phyloP scores from a whole-genome alignment of 2,329 filamentous ascomycete genomes.

The Colletotrichum gigasporum region DNA sequence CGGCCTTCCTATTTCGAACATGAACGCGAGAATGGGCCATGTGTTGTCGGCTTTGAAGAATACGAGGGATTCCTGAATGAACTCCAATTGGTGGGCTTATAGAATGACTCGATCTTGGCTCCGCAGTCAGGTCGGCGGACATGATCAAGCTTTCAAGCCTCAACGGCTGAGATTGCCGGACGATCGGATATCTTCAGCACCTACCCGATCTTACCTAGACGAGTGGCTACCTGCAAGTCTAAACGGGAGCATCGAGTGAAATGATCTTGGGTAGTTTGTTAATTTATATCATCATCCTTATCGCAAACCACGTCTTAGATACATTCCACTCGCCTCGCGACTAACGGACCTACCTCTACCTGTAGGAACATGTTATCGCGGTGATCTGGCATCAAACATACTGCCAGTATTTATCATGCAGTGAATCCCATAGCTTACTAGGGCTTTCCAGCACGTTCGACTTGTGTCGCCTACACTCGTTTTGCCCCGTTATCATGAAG shows the following conservation, averaged over 20 bases:
- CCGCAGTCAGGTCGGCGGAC: not conserved
- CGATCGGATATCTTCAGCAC: conserved; percentile 13
- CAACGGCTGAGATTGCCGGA: conserved; percentile 7
- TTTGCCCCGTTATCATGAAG: not conserved
- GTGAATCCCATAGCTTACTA: not conserved
- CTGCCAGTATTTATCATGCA: not conserved
- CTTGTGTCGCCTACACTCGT: not conserved
- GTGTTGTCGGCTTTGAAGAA: not conserved
- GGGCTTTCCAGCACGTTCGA: not conserved
- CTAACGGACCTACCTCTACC: too few species aligned
- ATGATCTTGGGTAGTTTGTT: not conserved
- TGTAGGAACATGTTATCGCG: too few species aligned
- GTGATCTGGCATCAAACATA: not conserved
- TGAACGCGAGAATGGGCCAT: not conserved
- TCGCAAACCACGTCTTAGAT: conserved; percentile 17
- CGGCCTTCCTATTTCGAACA: conserved; percentile 11
- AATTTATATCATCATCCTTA: conserved; percentile 12
- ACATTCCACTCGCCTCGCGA: not conserved
- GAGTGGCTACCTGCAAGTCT: not conserved
- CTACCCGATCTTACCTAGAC: conserved; percentile 23
- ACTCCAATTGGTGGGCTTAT: conserved; percentile 5
- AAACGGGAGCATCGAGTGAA: not conserved
- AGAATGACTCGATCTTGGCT: not conserved
- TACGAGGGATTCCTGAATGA: not conserved
- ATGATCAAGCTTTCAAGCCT: conserved; percentile 13